Base-by-base conservation (phyloP, 2,329 filamentous ascomycete genomes). In the Dactylonectria macrodidyma region DNA sequence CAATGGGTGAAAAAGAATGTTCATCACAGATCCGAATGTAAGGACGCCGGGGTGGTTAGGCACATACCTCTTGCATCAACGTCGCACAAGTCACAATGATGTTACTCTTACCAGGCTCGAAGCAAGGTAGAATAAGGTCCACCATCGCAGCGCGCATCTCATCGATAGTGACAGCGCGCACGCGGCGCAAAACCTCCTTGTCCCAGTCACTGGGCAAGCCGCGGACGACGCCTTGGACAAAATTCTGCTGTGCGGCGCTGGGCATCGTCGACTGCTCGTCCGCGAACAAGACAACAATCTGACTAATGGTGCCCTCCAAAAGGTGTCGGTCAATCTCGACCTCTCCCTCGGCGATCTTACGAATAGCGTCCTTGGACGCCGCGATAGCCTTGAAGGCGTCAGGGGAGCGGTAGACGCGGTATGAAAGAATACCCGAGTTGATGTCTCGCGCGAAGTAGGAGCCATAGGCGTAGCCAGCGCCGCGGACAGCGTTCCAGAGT, bases 401-500 rank as follows among this genome's bases (percentile, higher is more conserved):
- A 0, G 96, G 95, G 0, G 94, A 97, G 30, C 95, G 92, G 84
- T 97, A 98, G 48, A 98, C 92, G 62, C 91, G 90, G 83, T 97
- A 97, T 68, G 93, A 91, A 59, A 98, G 84, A 57, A 93, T 89
- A 3, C 95, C 96, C 1, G 90, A 91, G 76, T 96, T 94, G 33
- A 93, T 84, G 76, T 94, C 92, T 52, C 93, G 91, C 51, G 87
- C 87, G 77, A 98, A 97, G 75, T 88, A 90, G 1, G 93, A 92
- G 60, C 95, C 95, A 78, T 99, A 99, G 0, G 96, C 96, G 59
- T 98, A 90, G 51, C 96, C 96, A 50, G 94, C 96, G 63, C 96
- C 96, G 54, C 96, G 94, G 56, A 98, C 93, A 0, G 94, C 94
- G 70, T 92, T 92, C 95, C 96, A 98, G 36, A 99, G 89, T 1